phyloP scores from a whole-genome alignment of 2,329 filamentous ascomycete species.

The Ceratocystis lukuohia region DNA sequence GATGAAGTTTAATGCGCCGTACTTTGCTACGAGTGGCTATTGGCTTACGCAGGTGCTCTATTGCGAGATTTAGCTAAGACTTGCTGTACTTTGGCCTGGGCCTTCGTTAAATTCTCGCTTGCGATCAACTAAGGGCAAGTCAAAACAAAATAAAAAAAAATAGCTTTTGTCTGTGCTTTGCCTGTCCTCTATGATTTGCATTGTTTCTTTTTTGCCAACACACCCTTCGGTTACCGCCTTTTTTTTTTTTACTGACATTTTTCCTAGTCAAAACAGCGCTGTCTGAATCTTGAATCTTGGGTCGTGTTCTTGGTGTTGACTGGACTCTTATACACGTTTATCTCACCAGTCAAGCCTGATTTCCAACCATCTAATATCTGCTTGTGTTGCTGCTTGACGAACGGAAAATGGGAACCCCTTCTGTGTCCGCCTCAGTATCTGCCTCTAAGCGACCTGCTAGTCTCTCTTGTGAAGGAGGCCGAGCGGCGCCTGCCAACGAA shows the following conservation, averaged over 20 bases:
- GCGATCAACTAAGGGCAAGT: neutral
- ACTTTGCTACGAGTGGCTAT: neutral
- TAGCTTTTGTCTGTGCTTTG: conserved; percentile 1
- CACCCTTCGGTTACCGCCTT: neutral
- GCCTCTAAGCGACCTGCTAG: conserved; percentile 4
- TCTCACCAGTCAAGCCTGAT: neutral
- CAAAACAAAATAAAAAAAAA: neutral
- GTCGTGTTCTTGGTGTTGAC: neutral
- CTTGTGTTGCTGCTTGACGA: neutral
- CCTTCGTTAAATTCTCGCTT: neutral
- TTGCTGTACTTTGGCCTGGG: neutral
- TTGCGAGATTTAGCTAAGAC: neutral
- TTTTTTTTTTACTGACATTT: neutral
- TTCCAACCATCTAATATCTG: neutral
- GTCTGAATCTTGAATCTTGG: neutral
- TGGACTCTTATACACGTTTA: neutral
- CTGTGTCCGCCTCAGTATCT: neutral
- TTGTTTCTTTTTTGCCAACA: neutral
- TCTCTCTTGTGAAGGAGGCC: conserved; percentile 2
- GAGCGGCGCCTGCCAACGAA: conserved; percentile 14
- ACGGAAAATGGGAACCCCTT: neutral
- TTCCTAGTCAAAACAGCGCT: too few species aligned
- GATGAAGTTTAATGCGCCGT: neutral
- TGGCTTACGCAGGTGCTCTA: neutral
- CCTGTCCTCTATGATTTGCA: neutral